Evolutionary conservation across 2,329 filamentous ascomycete genomes (phyloP).

Genomic region (Moelleriella libera): DNA sequence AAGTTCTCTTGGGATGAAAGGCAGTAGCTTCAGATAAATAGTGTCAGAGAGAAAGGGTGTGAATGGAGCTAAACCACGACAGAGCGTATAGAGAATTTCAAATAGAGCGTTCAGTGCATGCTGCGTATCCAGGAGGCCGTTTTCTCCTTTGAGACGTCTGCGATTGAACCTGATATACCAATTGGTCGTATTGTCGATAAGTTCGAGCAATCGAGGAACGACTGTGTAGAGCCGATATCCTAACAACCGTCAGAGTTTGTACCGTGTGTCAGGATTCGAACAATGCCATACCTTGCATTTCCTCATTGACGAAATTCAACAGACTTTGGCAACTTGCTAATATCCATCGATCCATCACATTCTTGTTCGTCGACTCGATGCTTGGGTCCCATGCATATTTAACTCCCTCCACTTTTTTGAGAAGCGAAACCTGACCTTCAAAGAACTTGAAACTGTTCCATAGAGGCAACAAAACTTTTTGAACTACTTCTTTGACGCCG

Average conservation of each 20-base stretch:
- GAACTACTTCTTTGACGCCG: conserved; percentile 89
- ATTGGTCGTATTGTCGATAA: conserved; percentile 95
- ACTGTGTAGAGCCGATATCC: conserved; percentile 79
- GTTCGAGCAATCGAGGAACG: conserved; percentile 64
- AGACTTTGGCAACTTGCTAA: conserved; percentile 84
- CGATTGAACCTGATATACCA: conserved; percentile 97
- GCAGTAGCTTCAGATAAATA: conserved; percentile 75
- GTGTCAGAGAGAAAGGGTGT: conserved; percentile 91
- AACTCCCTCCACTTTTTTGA: conserved; percentile 72
- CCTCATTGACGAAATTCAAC: conserved; percentile 79
- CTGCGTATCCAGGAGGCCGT: conserved; percentile 70
- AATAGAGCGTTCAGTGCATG: conserved; percentile 91
- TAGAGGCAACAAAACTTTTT: conserved; percentile 76
- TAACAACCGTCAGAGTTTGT: conserved; percentile 7
- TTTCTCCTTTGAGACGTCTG: conserved; percentile 78
- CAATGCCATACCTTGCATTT: conserved; percentile 58
- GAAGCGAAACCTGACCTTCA: conserved; percentile 67
- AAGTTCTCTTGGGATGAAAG: conserved; percentile 63
- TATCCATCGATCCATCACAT: conserved; percentile 96
- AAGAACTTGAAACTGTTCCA: conserved; percentile 99
- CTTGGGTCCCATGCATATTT: conserved; percentile 69
- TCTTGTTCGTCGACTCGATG: conserved; percentile 62
- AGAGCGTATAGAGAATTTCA: conserved; percentile 81
- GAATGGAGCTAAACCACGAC: conserved; percentile 81
- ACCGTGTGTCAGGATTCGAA: background rate